Conservation (phyloP, 352 stramenopile species). For the Blastocystis sp. region DNA sequence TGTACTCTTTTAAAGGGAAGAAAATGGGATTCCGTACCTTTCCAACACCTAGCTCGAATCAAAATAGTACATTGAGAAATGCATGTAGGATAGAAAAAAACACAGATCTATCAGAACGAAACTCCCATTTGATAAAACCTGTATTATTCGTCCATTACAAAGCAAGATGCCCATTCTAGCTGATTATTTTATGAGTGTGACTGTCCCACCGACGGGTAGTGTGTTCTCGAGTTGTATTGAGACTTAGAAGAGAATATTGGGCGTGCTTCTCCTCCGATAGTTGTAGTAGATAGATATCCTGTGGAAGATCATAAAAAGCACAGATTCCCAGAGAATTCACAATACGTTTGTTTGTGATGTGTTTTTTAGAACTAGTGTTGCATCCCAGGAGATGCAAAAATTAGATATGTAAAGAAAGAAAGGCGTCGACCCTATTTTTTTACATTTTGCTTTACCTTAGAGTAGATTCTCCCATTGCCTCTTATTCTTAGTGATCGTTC, state of each 20-base stretch:
- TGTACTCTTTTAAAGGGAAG: too few species aligned
- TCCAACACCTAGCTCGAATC: too few species aligned
- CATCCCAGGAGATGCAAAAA: slow-evolving; percentile 40
- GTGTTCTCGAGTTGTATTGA: neutral
- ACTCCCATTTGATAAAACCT: too few species aligned
- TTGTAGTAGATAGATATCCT: slow-evolving; percentile 61
- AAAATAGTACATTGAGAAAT: too few species aligned
- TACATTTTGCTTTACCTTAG: slow-evolving; percentile 56
- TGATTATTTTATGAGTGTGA: slow-evolving; percentile 54
- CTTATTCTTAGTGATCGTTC: slow-evolving; percentile 44
- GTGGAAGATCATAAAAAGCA: slow-evolving; percentile 54
- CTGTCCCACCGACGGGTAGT: slow-evolving; percentile 33
- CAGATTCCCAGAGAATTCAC: slow-evolving; percentile 55
- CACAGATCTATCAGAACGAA: too few species aligned
- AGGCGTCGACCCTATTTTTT: slow-evolving; percentile 36
- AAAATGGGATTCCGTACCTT: too few species aligned
- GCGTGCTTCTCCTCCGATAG: slow-evolving; percentile 5
- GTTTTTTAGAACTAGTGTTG: slow-evolving; percentile 26
- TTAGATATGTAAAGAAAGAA: slow-evolving; percentile 9
- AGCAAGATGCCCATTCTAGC: slow-evolving; percentile 36
- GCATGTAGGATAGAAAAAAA: too few species aligned
- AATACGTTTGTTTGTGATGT: slow-evolving; percentile 33
- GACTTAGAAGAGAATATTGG: slow-evolving; percentile 40
- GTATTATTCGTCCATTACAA: neutral
- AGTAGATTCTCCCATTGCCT: neutral